A percentile compares a stretch with the other conserved stretches of the same genome.
Conservation (phyloP, 108 stramenopile genomes). For the Skeletonema potamos region DNA sequence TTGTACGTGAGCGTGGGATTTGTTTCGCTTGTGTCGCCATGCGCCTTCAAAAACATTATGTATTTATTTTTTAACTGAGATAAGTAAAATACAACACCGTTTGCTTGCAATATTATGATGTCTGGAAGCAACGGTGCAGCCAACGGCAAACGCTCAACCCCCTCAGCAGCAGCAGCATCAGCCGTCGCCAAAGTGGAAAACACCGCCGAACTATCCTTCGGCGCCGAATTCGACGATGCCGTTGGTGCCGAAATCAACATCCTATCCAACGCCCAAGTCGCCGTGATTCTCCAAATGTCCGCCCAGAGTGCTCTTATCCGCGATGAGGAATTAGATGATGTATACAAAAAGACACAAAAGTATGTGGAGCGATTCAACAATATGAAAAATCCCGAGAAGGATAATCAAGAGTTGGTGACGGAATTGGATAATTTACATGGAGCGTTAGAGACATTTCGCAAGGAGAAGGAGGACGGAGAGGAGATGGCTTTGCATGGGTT, state of each 20-base stretch:
- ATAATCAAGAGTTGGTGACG: conserved; percentile 81
- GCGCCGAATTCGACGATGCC: conserved; percentile 63
- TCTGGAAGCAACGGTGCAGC: background rate
- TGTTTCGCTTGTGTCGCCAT: too few relatives aligned
- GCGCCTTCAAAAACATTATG: too few relatives aligned
- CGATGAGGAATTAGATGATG: conserved; percentile 85
- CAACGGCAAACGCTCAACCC: background rate
- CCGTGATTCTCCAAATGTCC: conserved; percentile 80
- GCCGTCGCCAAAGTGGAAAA: conserved; percentile 56
- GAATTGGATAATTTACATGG: conserved; percentile 89
- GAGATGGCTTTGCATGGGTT: conserved; percentile 81
- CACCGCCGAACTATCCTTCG: conserved; percentile 82
- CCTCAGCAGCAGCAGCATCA: background rate
- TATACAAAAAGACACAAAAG: conserved; percentile 86
- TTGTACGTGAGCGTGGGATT: too few relatives aligned
- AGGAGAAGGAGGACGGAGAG: conserved; percentile 85
- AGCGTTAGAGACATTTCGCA: conserved; percentile 81
- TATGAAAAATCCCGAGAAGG: conserved; percentile 90
- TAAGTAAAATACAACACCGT: background rate
- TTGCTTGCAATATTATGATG: too few relatives aligned
- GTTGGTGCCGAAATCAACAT: conserved; percentile 56
- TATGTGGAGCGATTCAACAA: conserved; percentile 87
- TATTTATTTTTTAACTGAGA: too few relatives aligned
- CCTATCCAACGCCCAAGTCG: conserved; percentile 86
- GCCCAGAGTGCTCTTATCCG: conserved; percentile 71